Conservation (phyloP, 495 filamentous ascomycete genomes). For the Penicillium daleae region DNA sequence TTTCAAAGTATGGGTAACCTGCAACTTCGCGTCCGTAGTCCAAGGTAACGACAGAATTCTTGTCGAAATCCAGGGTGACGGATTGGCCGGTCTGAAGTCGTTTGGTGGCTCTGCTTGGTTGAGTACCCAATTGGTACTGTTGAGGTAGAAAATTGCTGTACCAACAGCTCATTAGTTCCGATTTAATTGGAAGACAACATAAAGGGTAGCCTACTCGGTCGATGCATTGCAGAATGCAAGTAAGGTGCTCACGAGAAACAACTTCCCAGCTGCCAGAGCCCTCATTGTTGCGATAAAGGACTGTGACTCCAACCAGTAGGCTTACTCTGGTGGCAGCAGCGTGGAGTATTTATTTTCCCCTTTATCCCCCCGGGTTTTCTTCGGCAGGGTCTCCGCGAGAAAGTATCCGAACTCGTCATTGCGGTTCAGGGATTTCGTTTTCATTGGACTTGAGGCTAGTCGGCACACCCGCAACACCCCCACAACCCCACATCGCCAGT, state of each 20-base stretch:
- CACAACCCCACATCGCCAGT: not conserved
- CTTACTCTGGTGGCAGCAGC: not conserved
- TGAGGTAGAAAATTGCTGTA: not conserved
- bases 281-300: not conserved
- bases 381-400: not conserved
- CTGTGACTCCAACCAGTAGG: not conserved
- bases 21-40: not conserved
- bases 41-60: not conserved
- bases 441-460: not conserved
- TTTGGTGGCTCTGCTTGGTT: not conserved
- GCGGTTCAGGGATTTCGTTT: not conserved
- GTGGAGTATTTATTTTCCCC: not conserved
- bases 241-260: not conserved
- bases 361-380: not conserved
- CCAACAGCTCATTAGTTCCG: not conserved
- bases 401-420: not conserved
- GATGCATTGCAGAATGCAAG: not conserved
- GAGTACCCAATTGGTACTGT: not conserved
- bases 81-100: not conserved
- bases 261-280: not conserved
- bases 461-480: not conserved
- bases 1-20: not conserved
- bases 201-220: not conserved
- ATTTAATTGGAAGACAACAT: not conserved
- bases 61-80: not conserved